Evolutionary conservation across 2,329 filamentous ascomycete genomes (phyloP), one percentile per base, ranked within the genome.

Genomic region (Bipolaris victoriae): DNA sequence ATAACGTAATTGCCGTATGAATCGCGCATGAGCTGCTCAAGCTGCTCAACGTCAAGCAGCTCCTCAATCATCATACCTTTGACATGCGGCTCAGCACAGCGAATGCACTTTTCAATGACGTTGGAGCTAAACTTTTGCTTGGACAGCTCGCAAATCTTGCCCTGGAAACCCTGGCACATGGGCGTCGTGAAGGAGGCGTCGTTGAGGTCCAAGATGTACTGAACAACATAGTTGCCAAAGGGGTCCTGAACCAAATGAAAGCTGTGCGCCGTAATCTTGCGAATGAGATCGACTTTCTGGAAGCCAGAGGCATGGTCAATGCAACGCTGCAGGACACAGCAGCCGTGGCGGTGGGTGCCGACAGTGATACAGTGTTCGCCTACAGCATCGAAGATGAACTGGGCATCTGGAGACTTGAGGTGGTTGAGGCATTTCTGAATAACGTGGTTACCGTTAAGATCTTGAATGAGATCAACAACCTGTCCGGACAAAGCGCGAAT

Each of bases 111-210:
- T 81, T 99, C 95, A 62, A 99, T 94, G 56, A 99, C 95, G 69
- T 99, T 99, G 71, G 95, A 98, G 80, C 92, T 97, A 81, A 99
- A 99, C 79, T 99, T 99, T 81, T 99, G 95, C 75, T 92, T 93
- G 5, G 95, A 98, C 15, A 89, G 73, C 85, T 85, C 78, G 77
- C 84, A 71, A 75, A 90, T 81, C 86, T 91, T 82, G 68, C 89
- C 89, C 54, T 84, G 81, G 81, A 99, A 97, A 71, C 88, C 89
- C 51, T 84, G 81, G 60, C 96, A 95, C 39, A 99, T 83, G 3
- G 94, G 94, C 70, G 95, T 90, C 1, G 94, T 97, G 79, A 97
- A 97, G 66, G 82, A 83, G 11, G 89, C 83, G 73, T 99, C 92
- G 65, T 92, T 92, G 52, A 98, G 85, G 74, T 98, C 95, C 66